Percentiles rank a stretch among this genome's conserved stretches.
phyloP scores from a whole-genome alignment of 2,329 filamentous ascomycete species.

The Cytospora schulzeri region DNA sequence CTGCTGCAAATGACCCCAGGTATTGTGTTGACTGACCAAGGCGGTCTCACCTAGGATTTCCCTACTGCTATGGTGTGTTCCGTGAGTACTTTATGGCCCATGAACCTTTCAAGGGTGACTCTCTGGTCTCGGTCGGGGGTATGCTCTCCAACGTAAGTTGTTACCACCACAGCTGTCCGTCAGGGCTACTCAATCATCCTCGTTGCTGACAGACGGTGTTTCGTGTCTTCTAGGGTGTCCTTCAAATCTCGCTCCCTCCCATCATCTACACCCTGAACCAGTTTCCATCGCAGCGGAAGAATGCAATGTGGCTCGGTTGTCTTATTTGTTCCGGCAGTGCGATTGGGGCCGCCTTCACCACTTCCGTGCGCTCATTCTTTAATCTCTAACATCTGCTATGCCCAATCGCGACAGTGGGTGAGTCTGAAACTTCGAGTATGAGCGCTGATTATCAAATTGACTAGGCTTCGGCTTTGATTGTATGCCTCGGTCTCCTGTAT shows the following conservation, averaged over 20 bases:
- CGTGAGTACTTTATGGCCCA: background rate
- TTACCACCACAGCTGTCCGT: background rate
- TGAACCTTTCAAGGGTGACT: constrained; percentile 1
- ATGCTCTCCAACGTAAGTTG: constrained; percentile 5
- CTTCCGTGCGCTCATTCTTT: background rate
- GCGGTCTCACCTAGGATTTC: constrained; percentile 1
- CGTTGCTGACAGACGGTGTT: background rate
- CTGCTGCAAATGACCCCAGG: background rate
- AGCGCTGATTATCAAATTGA: background rate
- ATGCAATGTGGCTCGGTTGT: constrained; percentile 5
- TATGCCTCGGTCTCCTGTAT: constrained; percentile 1
- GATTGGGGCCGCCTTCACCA: constrained; percentile 1
- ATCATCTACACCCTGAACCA: background rate
- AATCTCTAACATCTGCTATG: no score
- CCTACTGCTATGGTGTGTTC: constrained; percentile 1
- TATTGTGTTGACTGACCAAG: background rate
- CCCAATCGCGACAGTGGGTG: no score
- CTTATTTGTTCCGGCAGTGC: constrained; percentile 3
- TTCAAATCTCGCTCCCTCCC: constrained; percentile 1
- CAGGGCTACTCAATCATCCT: background rate
- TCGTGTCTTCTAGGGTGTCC: background rate
- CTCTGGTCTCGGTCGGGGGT: background rate
- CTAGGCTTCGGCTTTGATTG: constrained; percentile 2
- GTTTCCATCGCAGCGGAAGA: constrained; percentile 1
- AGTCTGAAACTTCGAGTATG: background rate